phyloP scores from a whole-genome alignment of 345 rosid genomes.

The Orychophragmus violaceus region DNA sequence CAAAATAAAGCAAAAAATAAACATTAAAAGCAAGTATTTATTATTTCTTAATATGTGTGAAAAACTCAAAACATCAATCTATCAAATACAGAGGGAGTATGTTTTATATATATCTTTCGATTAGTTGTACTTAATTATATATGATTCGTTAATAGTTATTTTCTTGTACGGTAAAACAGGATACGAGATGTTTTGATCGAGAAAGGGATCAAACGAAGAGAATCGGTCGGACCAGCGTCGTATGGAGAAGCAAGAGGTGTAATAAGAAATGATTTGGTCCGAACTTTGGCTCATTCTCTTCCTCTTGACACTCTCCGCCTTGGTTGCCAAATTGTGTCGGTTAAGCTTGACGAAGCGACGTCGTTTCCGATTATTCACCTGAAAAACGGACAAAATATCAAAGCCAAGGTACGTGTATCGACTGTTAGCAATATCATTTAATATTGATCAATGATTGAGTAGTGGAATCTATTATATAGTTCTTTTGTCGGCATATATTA shows the following conservation, averaged over 20 bases:
- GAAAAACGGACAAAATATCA: slow-evolving; percentile 27
- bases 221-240: neutral
- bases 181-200: slow-evolving; percentile 8
- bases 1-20: no score
- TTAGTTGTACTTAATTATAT: neutral
- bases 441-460: neutral
- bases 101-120: neutral
- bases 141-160: neutral
- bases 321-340: slow-evolving; percentile 31
- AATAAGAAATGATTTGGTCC: slow-evolving; percentile 40
- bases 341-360: slow-evolving; percentile 30
- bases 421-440: neutral
- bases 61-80: no score
- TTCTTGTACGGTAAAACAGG: neutral
- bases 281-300: slow-evolving; percentile 37
- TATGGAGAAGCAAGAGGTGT: slow-evolving; percentile 50
- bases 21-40: no score
- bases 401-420: slow-evolving; percentile 33
- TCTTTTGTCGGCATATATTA: no score
- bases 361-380: slow-evolving; percentile 29
- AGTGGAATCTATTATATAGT: neutral
- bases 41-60: no score
- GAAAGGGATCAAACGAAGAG: slow-evolving; percentile 15
- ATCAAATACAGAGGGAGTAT: no score
- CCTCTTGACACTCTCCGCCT: slow-evolving; percentile 36